These are phyloP conservation scores for Camellia oleifera DNA, from an alignment of 179 eudicot genomes.

Conservation along the genomic window DNA sequence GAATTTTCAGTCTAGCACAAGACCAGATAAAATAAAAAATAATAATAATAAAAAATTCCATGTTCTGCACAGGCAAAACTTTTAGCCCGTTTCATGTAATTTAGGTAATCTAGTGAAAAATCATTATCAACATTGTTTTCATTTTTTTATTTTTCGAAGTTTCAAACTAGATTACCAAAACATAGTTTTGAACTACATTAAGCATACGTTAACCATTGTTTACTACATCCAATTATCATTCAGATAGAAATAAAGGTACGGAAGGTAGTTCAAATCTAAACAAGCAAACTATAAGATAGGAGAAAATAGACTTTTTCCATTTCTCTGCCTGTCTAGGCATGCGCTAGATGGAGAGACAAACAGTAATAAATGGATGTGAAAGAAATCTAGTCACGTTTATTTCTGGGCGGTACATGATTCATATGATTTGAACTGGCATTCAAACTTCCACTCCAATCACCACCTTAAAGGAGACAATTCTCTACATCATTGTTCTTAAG, in stretches of 20 bases:
- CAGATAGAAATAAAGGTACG: neutral
- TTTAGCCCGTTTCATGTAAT: neutral
- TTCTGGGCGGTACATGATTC: no score
- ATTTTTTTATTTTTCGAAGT: neutral
- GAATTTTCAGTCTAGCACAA: neutral
- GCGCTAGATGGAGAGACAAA: constrained; percentile 1
- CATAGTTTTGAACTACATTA: neutral
- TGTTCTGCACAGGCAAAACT: neutral
- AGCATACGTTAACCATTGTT: neutral
- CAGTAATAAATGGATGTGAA: constrained; percentile 1
- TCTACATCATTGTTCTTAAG: neutral
- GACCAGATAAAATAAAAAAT: neutral
- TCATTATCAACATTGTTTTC: neutral
- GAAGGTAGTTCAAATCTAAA: neutral
- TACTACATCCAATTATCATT: no score
- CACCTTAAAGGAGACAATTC: constrained; percentile 5
- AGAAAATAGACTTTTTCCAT: neutral
- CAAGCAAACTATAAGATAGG: neutral
- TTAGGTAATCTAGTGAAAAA: neutral
- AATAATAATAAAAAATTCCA: neutral
- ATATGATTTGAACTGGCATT: neutral
- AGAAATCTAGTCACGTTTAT: neutral
- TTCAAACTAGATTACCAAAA: neutral
- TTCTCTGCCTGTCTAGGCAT: neutral
- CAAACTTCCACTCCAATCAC: neutral